Evolutionary conservation across 2,329 filamentous ascomycete species (phyloP).

Genomic region (Geoglossum cookeanum): DNA sequence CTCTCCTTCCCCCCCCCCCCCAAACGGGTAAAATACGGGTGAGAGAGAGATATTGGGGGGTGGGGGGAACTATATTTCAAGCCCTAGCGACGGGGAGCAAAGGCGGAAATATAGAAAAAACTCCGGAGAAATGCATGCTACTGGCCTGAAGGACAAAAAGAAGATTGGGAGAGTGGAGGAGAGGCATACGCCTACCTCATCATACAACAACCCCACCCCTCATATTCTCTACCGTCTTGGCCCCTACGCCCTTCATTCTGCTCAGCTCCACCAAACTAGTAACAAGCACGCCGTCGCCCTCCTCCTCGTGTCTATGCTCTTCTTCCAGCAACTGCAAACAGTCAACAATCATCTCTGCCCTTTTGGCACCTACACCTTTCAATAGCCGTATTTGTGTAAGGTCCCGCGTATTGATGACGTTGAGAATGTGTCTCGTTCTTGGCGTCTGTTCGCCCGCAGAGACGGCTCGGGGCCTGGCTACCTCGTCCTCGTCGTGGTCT

Average conservation of each 20-base stretch:
- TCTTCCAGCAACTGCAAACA: constrained; percentile 16
- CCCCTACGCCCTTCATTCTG: constrained; percentile 28
- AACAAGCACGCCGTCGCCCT: constrained; percentile 11
- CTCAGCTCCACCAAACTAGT: constrained; percentile 24
- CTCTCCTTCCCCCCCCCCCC: too few relatives aligned
- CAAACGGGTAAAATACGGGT: too few relatives aligned
- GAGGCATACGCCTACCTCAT: neutral
- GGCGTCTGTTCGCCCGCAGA: constrained; percentile 27
- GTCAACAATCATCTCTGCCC: constrained; percentile 36
- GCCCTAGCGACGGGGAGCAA: too few relatives aligned
- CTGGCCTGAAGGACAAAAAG: neutral
- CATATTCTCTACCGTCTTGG: constrained; percentile 32
- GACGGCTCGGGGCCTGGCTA: constrained; percentile 9
- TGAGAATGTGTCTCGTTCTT: constrained; percentile 41
- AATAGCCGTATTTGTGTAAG: constrained; percentile 44
- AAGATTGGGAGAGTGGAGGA: neutral
- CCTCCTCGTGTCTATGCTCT: neutral
- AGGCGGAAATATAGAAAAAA: too few relatives aligned
- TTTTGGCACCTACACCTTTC: constrained; percentile 54
- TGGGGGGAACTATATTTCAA: too few relatives aligned
- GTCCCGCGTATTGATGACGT: constrained; percentile 57
- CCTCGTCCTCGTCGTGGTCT: constrained; percentile 20
- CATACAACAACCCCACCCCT: constrained; percentile 16
- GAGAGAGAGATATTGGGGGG: too few relatives aligned
- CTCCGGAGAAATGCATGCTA: too few relatives aligned